Conservation (phyloP, 169 alveolate genomes). For the Amoebophrya sp. region DNA sequence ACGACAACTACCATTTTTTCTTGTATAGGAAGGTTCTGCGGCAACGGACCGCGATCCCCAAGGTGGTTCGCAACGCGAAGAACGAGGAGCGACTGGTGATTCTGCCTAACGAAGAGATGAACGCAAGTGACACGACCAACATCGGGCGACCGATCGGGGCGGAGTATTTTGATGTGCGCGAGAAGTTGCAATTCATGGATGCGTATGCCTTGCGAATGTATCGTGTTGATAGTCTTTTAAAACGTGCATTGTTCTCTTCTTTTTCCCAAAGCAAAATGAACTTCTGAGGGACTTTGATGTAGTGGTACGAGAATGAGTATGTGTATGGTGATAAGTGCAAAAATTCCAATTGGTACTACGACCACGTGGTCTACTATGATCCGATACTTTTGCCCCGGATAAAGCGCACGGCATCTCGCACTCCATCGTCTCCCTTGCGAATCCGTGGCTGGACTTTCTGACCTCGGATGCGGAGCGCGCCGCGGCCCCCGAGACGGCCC, state of each 20-base stretch:
- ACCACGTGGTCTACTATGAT: too few species aligned
- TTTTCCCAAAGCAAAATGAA: too few species aligned
- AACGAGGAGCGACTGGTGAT: slow-evolving; percentile 13
- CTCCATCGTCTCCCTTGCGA: background rate
- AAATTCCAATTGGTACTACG: too few species aligned
- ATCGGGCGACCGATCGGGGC: slow-evolving; percentile 13
- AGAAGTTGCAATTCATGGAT: background rate
- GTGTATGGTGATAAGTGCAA: too few species aligned
- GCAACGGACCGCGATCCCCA: background rate
- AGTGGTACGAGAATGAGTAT: too few species aligned
- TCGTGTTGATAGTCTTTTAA: too few species aligned
- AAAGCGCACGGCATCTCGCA: background rate
- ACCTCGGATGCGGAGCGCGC: background rate
- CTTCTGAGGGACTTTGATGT: too few species aligned
- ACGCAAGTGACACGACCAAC: background rate
- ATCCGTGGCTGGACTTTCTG: slow-evolving; percentile 22
- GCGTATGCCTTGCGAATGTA: too few species aligned
- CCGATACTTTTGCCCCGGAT: too few species aligned
- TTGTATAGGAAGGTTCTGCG: background rate
- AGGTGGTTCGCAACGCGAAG: background rate
- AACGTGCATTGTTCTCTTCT: too few species aligned
- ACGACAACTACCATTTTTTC: too few species aligned
- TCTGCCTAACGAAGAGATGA: background rate
- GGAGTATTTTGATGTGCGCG: background rate
- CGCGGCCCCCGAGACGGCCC: background rate